phyloP scores from a whole-genome alignment of 2,329 filamentous ascomycete species.

The Aspergillus quadricinctus region DNA sequence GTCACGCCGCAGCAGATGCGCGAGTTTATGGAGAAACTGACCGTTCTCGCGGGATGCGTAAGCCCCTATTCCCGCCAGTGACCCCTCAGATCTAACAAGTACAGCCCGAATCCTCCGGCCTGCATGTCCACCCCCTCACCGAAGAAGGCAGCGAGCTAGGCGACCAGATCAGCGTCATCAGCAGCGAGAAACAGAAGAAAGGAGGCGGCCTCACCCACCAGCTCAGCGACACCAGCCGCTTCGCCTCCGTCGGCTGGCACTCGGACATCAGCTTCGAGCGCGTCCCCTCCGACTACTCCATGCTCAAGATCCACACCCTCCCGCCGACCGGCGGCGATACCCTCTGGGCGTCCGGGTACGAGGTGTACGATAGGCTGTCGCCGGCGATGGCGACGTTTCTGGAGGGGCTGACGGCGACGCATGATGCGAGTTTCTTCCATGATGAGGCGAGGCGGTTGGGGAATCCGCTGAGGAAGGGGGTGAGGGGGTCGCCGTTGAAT shows the following conservation, averaged over 20 bases:
- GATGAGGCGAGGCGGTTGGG: conserved; percentile 36
- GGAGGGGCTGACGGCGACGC: conserved; percentile 55
- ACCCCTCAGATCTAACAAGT: background rate
- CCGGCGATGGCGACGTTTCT: conserved; percentile 54
- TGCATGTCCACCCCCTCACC: conserved; percentile 58
- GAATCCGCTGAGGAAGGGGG: conserved; percentile 37
- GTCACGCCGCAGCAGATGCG: conserved; percentile 60
- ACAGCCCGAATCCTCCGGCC: conserved; percentile 48
- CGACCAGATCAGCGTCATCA: conserved; percentile 61
- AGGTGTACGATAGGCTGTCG: conserved; percentile 61
- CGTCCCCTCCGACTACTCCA: conserved; percentile 60
- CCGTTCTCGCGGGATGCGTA: conserved; percentile 41
- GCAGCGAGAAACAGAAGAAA: conserved; percentile 52
- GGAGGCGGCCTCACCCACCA: conserved; percentile 27
- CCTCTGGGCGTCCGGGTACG: conserved; percentile 64
- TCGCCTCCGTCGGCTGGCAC: conserved; percentile 49
- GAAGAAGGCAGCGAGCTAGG: conserved; percentile 56
- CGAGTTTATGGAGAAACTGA: conserved; percentile 44
- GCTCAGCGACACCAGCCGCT: conserved; percentile 29
- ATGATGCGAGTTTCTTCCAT: conserved; percentile 50
- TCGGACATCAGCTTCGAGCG: conserved; percentile 64
- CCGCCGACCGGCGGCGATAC: conserved; percentile 58
- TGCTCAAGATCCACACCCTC: conserved; percentile 54
- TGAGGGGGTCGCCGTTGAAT: conserved; percentile 54
- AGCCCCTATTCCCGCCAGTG: conserved; percentile 1